Percentiles rank a stretch among this genome's conserved stretches.
Evolutionary conservation across 1,284 basidiomycete species (phyloP).

Genomic region (Anthracocystis setariae): DNA sequence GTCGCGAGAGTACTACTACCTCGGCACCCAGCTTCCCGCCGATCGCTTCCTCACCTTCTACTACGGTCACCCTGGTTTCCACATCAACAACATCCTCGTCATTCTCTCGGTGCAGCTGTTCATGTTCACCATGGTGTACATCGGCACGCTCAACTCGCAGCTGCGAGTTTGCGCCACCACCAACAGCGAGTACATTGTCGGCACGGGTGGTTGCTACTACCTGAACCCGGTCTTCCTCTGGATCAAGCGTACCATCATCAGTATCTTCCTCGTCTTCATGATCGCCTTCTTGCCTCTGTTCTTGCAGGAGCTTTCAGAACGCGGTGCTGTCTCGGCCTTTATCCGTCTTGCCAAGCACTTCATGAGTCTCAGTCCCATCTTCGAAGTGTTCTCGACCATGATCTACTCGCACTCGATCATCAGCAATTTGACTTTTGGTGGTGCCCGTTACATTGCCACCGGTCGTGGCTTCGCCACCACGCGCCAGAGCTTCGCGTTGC

Average conservation of each 20-base stretch:
- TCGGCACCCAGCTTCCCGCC: constrained; percentile 97
- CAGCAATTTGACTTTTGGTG: constrained; percentile 67
- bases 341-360: constrained; percentile 67
- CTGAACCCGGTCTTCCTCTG: constrained; percentile 66
- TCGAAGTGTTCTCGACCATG: constrained; percentile 67
- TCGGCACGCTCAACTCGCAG: constrained; percentile 66
- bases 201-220: constrained; percentile 66
- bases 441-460: constrained; percentile 68
- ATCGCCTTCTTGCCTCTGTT: constrained; percentile 68
- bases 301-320: constrained; percentile 67
- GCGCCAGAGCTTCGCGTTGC: constrained; percentile 64
- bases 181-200: constrained; percentile 65
- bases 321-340: constrained; percentile 65
- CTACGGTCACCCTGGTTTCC: constrained; percentile 99
- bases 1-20: constrained; percentile 97
- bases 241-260: constrained; percentile 68
- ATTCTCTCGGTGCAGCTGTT: constrained; percentile 67
- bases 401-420: constrained; percentile 68
- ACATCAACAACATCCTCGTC: constrained; percentile 96
- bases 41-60: constrained; percentile 99
- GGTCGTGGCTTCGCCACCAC: constrained; percentile 68
- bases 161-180: constrained; percentile 62
- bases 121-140: constrained; percentile 67
- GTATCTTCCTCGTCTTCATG: constrained; percentile 68
- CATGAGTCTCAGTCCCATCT: constrained; percentile 64